Percentiles rank a stretch among this genome's conserved stretches.
Evolutionary conservation across 805 yeast genomes (phyloP).

Genomic region (Pichia sporocuriosa): DNA sequence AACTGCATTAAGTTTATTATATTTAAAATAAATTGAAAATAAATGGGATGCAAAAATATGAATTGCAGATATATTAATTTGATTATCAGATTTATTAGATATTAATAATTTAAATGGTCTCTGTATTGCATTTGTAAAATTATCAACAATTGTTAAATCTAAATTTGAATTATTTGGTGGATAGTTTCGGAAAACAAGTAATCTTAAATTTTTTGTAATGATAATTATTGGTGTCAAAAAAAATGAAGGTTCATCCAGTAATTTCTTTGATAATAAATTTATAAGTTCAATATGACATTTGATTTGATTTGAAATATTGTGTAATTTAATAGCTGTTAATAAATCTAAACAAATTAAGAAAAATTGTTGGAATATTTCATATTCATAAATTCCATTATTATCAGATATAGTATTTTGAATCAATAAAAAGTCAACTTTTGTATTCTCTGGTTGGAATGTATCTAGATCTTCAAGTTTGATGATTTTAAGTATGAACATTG

Average conservation of each 20-base stretch:
- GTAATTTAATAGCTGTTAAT: not conserved
- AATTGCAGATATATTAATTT: conserved; percentile 8
- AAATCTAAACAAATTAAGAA: conserved; percentile 4
- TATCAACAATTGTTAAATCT: conserved; percentile 5
- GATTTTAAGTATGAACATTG: conserved; percentile 3
- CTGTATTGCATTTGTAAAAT: conserved; percentile 6
- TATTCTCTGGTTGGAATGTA: conserved; percentile 1
- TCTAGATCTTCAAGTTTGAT: conserved; percentile 1
- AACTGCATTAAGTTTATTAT: conserved; percentile 5
- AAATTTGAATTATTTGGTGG: not conserved
- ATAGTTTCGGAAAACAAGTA: not conserved
- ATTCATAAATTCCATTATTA: not conserved
- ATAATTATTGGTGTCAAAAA: conserved; percentile 6
- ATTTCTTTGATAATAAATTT: conserved; percentile 4
- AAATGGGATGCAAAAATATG: conserved; percentile 9
- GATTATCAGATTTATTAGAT: conserved; percentile 8
- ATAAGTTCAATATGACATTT: conserved; percentile 2
- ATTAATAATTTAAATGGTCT: conserved; percentile 7
- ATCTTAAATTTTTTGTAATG: conserved; percentile 3
- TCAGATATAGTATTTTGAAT: no score
- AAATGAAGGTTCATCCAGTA: conserved; percentile 8
- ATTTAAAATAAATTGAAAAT: conserved; percentile 8
- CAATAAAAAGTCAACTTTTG: conserved; percentile 1
- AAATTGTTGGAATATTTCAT: conserved; percentile 5
- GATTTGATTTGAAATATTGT: not conserved